Conservation (phyloP, 495 filamentous ascomycete genomes). For the Terfezia boudieri region DNA sequence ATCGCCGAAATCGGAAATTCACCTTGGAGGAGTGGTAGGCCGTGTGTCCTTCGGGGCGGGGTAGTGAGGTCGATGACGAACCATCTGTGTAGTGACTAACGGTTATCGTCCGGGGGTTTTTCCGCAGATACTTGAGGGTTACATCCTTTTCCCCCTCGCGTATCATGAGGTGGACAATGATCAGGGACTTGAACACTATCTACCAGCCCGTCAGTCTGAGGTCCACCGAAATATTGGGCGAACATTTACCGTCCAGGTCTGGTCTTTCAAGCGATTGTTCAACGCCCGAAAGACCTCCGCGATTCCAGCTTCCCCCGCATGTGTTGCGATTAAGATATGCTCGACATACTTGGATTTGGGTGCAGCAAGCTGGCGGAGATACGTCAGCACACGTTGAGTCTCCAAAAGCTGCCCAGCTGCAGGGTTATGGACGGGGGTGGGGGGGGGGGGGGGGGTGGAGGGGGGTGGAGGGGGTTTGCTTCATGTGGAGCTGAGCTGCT, state of each 20-base stretch:
- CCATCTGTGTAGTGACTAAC: slow-evolving; percentile 84
- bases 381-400: background rate
- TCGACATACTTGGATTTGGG: slow-evolving; percentile 99
- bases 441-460: background rate
- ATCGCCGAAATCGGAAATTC: background rate
- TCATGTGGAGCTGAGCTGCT: background rate
- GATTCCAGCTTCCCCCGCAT: slow-evolving; percentile 84
- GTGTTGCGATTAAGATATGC: slow-evolving; percentile 86
- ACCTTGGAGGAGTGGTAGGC: background rate
- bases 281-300: slow-evolving; percentile 87
- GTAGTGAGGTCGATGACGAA: slow-evolving; percentile 25
- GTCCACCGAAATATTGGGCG: background rate
- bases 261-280: slow-evolving; percentile 69
- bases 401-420: background rate
- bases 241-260: slow-evolving; percentile 66
- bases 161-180: slow-evolving; percentile 93
- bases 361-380: slow-evolving; percentile 46
- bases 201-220: background rate
- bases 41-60: background rate
- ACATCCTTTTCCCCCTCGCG: slow-evolving; percentile 80
- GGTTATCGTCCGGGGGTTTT: slow-evolving; percentile 62
- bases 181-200: slow-evolving; percentile 83
- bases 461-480: background rate
- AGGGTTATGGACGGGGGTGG: background rate
- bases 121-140: slow-evolving; percentile 64